Conservation (phyloP, 2,329 filamentous ascomycete genomes). For the Cladosporium sphaerospermum region DNA sequence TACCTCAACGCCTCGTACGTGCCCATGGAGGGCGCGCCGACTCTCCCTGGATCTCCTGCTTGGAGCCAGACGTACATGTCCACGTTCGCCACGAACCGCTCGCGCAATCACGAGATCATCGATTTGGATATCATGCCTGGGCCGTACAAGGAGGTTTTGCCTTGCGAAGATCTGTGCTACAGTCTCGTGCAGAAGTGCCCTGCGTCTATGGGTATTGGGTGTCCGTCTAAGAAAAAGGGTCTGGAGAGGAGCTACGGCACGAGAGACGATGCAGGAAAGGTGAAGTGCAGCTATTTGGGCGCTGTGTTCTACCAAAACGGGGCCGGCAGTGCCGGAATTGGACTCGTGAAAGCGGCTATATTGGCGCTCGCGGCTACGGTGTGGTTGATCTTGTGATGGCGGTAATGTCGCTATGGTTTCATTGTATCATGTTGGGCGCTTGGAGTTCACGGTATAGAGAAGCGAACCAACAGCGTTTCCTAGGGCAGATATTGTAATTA, state of each 20-base stretch:
- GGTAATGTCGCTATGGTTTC: too few species aligned
- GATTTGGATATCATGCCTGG: slow-evolving; percentile 68
- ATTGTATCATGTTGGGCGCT: too few species aligned
- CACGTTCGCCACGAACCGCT: slow-evolving; percentile 28
- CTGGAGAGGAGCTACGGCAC: slow-evolving; percentile 48
- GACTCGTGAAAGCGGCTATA: too few species aligned
- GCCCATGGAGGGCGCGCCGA: slow-evolving; percentile 30
- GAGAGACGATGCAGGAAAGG: slow-evolving; percentile 18
- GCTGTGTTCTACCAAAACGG: slow-evolving; percentile 30
- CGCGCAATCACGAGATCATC: slow-evolving; percentile 49
- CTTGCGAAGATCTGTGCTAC: slow-evolving; percentile 83
- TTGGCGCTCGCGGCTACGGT: too few species aligned
- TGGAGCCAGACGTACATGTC: slow-evolving; percentile 27
- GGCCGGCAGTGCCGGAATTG: not conserved
- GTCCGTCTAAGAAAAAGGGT: slow-evolving; percentile 51
- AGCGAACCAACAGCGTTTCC: too few species aligned
- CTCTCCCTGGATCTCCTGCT: slow-evolving; percentile 24
- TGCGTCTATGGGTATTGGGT: slow-evolving; percentile 65
- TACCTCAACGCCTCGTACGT: slow-evolving; percentile 23
- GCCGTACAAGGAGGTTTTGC: slow-evolving; percentile 88
- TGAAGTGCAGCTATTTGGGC: slow-evolving; percentile 32
- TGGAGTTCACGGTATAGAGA: too few species aligned
- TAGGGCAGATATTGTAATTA: too few species aligned
- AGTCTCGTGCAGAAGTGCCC: slow-evolving; percentile 81
- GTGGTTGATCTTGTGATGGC: too few species aligned